A percentile compares a stretch with the other conserved stretches of the same genome.
Conservation (phyloP, 345 rosid genomes). For the Camelina hispida region DNA sequence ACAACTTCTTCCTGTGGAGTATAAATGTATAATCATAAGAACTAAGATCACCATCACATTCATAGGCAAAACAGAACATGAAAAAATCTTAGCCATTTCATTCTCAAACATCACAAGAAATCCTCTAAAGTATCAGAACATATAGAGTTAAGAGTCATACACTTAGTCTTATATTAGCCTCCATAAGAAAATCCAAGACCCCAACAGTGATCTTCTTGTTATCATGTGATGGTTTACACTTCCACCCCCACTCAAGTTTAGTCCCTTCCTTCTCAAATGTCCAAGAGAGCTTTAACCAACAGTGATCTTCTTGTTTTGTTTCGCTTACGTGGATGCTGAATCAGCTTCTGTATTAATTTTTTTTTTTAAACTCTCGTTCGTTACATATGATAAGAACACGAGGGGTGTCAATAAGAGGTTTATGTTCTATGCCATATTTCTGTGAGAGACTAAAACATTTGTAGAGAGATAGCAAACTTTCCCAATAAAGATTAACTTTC, state of each 20-base stretch:
- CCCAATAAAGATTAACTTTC: too few relatives aligned
- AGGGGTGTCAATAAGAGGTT: too few relatives aligned
- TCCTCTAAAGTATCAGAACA: neutral
- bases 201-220: conserved; percentile 55
- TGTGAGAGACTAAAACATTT: too few relatives aligned
- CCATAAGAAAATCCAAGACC: conserved; percentile 87
- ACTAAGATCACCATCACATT: neutral
- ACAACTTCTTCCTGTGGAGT: conserved; percentile 66
- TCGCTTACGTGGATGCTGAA: conserved; percentile 34
- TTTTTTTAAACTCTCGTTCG: too few relatives aligned
- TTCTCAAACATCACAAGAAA: neutral
- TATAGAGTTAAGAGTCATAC: conserved; percentile 45
- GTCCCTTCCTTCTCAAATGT: conserved; percentile 90
- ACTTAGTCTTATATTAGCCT: conserved; percentile 78
- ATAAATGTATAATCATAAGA: neutral
- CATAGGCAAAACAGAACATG: neutral
- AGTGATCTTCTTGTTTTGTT: conserved; percentile 47
- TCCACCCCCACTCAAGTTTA: conserved; percentile 89
- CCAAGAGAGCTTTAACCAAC: conserved; percentile 78
- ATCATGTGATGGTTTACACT: conserved; percentile 64
- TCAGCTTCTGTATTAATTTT: conserved; percentile 1
- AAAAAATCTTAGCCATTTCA: neutral
- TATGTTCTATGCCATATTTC: too few relatives aligned
- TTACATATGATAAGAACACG: too few relatives aligned
- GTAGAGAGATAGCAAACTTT: too few relatives aligned